Percentiles rank a stretch among this genome's conserved stretches.
Conservation (phyloP, 2,329 filamentous ascomycete genomes). For the Tolypocladium nubicola region DNA sequence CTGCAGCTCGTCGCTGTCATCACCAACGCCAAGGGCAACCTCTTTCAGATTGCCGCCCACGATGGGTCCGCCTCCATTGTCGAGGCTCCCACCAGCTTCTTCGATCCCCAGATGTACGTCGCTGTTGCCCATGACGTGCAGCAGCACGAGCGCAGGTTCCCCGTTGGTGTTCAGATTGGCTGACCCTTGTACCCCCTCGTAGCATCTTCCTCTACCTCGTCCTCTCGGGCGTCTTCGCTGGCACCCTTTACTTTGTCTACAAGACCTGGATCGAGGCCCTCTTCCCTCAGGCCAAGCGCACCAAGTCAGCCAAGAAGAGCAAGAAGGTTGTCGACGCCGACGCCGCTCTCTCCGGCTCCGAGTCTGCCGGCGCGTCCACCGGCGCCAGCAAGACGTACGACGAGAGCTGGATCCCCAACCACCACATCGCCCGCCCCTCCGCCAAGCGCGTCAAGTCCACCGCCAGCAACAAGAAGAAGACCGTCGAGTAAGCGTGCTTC, state of each 20-base stretch:
- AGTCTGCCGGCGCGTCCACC: constrained; percentile 58
- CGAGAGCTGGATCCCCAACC: constrained; percentile 85
- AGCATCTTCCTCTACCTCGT: constrained; percentile 98
- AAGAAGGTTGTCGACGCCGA: constrained; percentile 58
- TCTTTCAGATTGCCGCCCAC: constrained; percentile 72
- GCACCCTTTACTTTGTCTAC: constrained; percentile 91
- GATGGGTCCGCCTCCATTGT: constrained; percentile 79
- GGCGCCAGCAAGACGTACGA: constrained; percentile 68
- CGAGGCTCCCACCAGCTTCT: constrained; percentile 80
- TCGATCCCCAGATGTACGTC: constrained; percentile 87
- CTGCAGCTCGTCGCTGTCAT: constrained; percentile 70
- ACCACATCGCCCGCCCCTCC: constrained; percentile 79
- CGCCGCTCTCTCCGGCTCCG: constrained; percentile 55
- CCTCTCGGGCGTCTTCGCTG: constrained; percentile 66
- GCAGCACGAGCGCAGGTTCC: background rate
- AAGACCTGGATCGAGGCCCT: constrained; percentile 94
- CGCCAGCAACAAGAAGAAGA: constrained; percentile 33
- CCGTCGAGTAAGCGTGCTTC: constrained; percentile 14
- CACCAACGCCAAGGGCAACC: constrained; percentile 50
- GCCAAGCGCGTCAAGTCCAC: constrained; percentile 56
- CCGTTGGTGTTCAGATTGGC: constrained; percentile 25
- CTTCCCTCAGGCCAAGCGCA: constrained; percentile 81
- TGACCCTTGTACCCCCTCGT: background rate
- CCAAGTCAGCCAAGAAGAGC: constrained; percentile 46
- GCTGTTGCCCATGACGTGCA: background rate